Evolutionary conservation across 495 filamentous ascomycete species (phyloP).

Genomic region (Penicillium goetzii): DNA sequence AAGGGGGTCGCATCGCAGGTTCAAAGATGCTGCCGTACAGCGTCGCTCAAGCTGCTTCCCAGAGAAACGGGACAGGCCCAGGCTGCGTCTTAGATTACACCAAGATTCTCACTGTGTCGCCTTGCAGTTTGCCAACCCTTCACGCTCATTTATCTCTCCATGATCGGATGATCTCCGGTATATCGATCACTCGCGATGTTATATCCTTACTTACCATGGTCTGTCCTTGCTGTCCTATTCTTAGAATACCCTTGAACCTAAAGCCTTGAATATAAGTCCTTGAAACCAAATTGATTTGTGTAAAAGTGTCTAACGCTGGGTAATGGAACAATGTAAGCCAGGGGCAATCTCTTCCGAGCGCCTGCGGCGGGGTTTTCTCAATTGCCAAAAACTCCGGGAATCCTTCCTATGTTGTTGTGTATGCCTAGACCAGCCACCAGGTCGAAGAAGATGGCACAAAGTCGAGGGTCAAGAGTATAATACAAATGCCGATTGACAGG

Average conservation of each 20-base stretch:
- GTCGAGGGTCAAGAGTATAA: constrained; percentile 33
- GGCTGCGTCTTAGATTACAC: not conserved
- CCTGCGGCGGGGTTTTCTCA: constrained; percentile 31
- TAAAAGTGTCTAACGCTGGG: constrained; percentile 30
- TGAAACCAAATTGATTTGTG: constrained; percentile 28
- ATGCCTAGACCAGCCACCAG: constrained; percentile 17
- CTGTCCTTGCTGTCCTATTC: constrained; percentile 15
- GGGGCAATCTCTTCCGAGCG: constrained; percentile 19
- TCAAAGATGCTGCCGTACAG: constrained; percentile 26
- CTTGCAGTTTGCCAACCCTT: not conserved
- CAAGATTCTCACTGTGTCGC: not conserved
- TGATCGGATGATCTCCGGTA: not conserved
- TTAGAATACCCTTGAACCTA: constrained; percentile 16
- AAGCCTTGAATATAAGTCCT: constrained; percentile 6
- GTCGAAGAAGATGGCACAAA: not conserved
- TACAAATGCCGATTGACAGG: constrained; percentile 34
- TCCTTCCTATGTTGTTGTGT: constrained; percentile 34
- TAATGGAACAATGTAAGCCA: constrained; percentile 38
- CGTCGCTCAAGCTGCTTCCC: constrained; percentile 22
- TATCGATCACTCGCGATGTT: constrained; percentile 14
- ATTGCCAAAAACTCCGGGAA: constrained; percentile 47
- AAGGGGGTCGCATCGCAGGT: constrained; percentile 36
- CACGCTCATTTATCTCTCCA: not conserved
- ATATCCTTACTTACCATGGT: constrained; percentile 24
- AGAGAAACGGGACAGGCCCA: not conserved